These are phyloP conservation scores for Chaetomidium leptoderma DNA, from an alignment of 495 filamentous ascomycete genomes.

Conservation along the genomic window DNA sequence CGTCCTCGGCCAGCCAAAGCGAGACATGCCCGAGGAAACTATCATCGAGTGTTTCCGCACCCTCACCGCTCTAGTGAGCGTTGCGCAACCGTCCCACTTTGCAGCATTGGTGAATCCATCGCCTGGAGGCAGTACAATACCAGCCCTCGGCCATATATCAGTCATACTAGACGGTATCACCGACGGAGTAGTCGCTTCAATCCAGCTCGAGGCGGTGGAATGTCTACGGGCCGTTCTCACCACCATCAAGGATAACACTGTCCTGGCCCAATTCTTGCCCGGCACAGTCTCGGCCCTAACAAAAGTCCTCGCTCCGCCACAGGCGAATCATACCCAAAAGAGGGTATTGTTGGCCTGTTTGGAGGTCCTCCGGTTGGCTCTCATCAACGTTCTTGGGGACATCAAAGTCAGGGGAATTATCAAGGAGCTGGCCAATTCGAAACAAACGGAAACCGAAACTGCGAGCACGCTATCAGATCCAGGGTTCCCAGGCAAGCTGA, in stretches of 20 bases:
- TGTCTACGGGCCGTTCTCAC: conserved; percentile 60
- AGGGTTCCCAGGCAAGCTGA: conserved; percentile 30
- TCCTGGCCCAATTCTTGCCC: conserved; percentile 79
- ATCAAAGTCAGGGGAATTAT: conserved; percentile 42
- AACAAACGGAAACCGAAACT: not conserved
- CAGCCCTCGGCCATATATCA: conserved; percentile 79
- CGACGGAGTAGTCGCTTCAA: conserved; percentile 53
- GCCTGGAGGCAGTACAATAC: conserved; percentile 55
- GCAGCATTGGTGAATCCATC: not conserved
- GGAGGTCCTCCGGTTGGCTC: conserved; percentile 52
- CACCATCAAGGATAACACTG: conserved; percentile 62
- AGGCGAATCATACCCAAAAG: conserved; percentile 58
- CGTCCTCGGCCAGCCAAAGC: conserved; percentile 48
- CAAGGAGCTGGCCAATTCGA: conserved; percentile 24
- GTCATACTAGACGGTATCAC: conserved; percentile 67
- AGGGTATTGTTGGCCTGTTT: conserved; percentile 61
- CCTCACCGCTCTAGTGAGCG: conserved; percentile 39
- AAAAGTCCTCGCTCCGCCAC: conserved; percentile 65
- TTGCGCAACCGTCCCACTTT: conserved; percentile 42
- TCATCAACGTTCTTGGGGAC: conserved; percentile 66
- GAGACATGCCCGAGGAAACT: conserved; percentile 63
- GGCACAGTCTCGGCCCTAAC: conserved; percentile 80
- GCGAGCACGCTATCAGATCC: not conserved
- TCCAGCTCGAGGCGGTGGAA: conserved; percentile 63
- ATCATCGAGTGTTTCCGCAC: conserved; percentile 49